Base-by-base conservation (phyloP, 352 stramenopile genomes). In the Pseudoperonospora humuli region DNA sequence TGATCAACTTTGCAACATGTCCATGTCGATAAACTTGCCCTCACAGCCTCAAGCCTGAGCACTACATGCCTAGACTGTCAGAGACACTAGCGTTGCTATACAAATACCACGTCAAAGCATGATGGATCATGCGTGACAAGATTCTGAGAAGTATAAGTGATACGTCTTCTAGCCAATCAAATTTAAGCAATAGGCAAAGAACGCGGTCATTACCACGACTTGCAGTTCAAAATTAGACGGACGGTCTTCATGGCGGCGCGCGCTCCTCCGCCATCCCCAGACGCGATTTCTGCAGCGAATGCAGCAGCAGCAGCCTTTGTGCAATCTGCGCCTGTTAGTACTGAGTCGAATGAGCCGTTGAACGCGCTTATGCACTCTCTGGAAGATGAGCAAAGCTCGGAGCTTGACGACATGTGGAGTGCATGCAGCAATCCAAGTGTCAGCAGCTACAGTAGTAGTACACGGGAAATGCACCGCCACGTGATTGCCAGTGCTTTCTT, bases 391-490 rank as follows among this genome's bases (percentile, higher is more conserved):
- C 48, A 42, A 52, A 39, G 31, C 34, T 48, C 39, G 7, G 57
- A 66, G 4, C 11, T 26, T 14, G 57, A 64, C 7, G 54, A 66
- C 13, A 31, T 23, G 37, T 66, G 61, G 36, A 79, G 64, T 25
- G 40, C 66, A 10, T 49, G 46, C 5, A 77, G 64, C 42, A 79
- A 79, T 33, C 45, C 63, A 13, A 82, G 67, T 43, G 44, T 68
- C 37, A 77, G 61, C 62, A 79, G 64, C 57, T 70, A 67, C 59
- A 61, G 70, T 39, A 79, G 59, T 50, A 64, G 52, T 40, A 54
- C 54, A n/a, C 67, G 70, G 9, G 59, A 67, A 31, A 65, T 57
- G 43, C 38, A 64, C 23, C 67, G 54, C 13, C 51, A 15, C 13
- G 47, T 45, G 17, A 69, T 75, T 33, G 52, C 65, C n/a, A 61